Base-by-base conservation (phyloP, 805 yeast genomes). In the Lachancea sp. region DNA sequence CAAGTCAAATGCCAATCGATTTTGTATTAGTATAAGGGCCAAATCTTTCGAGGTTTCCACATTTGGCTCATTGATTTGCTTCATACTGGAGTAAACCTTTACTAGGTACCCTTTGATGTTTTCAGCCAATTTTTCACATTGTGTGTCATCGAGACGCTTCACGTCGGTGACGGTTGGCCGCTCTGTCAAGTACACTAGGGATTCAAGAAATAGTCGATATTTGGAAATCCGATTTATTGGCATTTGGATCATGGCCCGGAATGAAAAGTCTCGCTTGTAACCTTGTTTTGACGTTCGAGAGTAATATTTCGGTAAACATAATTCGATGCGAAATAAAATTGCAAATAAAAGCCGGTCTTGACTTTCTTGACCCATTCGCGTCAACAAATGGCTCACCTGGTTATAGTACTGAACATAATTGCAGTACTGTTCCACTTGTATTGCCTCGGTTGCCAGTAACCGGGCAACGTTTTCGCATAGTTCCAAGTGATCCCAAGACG, bases 171-270 rank as follows among this genome's bases (percentile, higher is more conserved):
- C 24, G 34, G 42, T 26, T 9, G 38, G 38, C 9, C 19, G 18
- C 22, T 36, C 41, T 2, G 45, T 36, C 23, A 38, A 50, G 26
- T 66, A 63, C 7, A 54, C 38, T 29, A 72, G 46, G 1, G 72
- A 60, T 22, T 71, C 73, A n/a, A 74, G 47, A n/a, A 77, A 65
- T 25, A 77, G 58, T 40, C 69, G 65, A 50, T 77, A 77, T 47
- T 75, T 74, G 3, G 70, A 56, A 7, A 73, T 60, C 46, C 83
- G 56, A 29, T 70, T 56, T 8, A 75, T 63, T 3, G 84, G 83
- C 55, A 68, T 69, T 48, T 75, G 78, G 21, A 74, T 56, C 45
- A 78, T 62, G 0, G 82, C 76, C 6, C 56, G 50, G 36, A 78
- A 74, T 4, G 82, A 70, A 20, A 76, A 60, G 52, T 78, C 84